Evolutionary conservation across 163 green algal genomes (phyloP).

Genomic region (Picocystis sp.): DNA sequence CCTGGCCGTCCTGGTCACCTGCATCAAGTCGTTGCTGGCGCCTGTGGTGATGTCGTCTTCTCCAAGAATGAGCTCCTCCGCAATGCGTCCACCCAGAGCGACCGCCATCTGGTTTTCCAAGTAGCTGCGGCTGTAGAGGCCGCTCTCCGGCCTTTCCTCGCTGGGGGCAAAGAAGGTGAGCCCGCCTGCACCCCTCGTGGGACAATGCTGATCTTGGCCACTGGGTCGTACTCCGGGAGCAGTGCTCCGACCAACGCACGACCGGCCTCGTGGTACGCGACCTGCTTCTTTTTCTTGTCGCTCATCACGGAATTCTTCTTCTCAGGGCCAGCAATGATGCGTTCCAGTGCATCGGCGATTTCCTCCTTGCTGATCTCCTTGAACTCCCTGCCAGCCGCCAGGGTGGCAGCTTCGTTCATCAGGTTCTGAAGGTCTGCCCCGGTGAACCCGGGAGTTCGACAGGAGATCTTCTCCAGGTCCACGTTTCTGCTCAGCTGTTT

Average conservation of each 20-base stretch:
- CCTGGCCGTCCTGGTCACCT: slow-evolving; percentile 81
- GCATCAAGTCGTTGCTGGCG: slow-evolving; percentile 73
- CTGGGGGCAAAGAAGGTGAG: slow-evolving; percentile 97
- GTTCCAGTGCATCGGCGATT: slow-evolving; percentile 93
- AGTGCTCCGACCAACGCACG: slow-evolving; percentile 67
- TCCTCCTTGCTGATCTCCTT: slow-evolving; percentile 99
- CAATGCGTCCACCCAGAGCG: slow-evolving; percentile 33
- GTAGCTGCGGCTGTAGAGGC: slow-evolving; percentile 54
- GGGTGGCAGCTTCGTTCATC: slow-evolving; percentile 98
- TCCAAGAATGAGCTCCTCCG: slow-evolving; percentile 98
- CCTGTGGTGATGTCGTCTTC: slow-evolving; percentile 93
- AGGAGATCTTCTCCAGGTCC: slow-evolving; percentile 94
- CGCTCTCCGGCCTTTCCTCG: slow-evolving; percentile 91
- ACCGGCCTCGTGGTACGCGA: slow-evolving; percentile 94
- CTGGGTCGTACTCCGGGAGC: slow-evolving; percentile 99
- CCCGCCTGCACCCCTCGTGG: slow-evolving; percentile 83
- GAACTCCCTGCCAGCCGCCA: slow-evolving; percentile 78
- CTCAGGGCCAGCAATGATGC: slow-evolving; percentile 93
- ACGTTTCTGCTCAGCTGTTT: slow-evolving; percentile 91
- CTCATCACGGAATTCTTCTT: slow-evolving; percentile 92
- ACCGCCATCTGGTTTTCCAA: slow-evolving; percentile 6
- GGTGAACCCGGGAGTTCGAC: slow-evolving; percentile 75
- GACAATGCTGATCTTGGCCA: slow-evolving; percentile 99
- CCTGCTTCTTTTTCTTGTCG: slow-evolving; percentile 85
- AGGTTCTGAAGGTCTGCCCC: slow-evolving; percentile 97